A percentile compares a stretch with the other conserved stretches of the same genome.
These are phyloP conservation scores for Boletus sensibilis DNA, from an alignment of 768 basidiomycete species.

Conservation along the genomic window DNA sequence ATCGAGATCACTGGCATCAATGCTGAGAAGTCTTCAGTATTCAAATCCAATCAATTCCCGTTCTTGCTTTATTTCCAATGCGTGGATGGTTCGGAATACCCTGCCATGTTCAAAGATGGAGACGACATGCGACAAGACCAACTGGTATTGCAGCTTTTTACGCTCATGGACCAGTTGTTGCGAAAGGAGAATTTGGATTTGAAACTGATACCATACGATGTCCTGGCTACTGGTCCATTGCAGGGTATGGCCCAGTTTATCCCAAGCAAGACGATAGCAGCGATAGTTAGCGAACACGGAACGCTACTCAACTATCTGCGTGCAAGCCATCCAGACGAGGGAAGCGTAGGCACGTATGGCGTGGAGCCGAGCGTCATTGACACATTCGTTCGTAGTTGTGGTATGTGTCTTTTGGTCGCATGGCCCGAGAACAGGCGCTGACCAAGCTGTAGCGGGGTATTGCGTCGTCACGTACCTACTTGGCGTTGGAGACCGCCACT, in stretches of 20 bases:
- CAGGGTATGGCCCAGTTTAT: slow-evolving; percentile 98
- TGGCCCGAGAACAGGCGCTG: slow-evolving; percentile 5
- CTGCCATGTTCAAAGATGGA: slow-evolving; percentile 97
- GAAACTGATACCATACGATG: slow-evolving; percentile 87
- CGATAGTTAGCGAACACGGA: slow-evolving; percentile 90
- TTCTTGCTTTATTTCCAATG: slow-evolving; percentile 89
- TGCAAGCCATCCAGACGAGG: slow-evolving; percentile 87
- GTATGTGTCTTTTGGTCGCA: slow-evolving; percentile 47
- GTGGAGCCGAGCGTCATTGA: slow-evolving; percentile 95
- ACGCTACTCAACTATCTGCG: slow-evolving; percentile 86
- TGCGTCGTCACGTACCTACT: slow-evolving; percentile 96
- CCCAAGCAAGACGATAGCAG: slow-evolving; percentile 92
- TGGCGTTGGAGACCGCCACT: slow-evolving; percentile 95
- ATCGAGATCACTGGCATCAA: slow-evolving; percentile 83
- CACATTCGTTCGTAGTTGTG: slow-evolving; percentile 95
- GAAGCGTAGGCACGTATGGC: slow-evolving; percentile 90
- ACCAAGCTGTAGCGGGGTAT: slow-evolving; percentile 74
- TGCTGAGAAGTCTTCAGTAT: slow-evolving; percentile 90
- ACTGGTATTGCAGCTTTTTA: slow-evolving; percentile 96
- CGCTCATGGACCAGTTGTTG: slow-evolving; percentile 92
- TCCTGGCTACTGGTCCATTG: slow-evolving; percentile 84
- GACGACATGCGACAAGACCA: slow-evolving; percentile 99
- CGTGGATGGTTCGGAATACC: slow-evolving; percentile 80
- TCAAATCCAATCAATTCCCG: slow-evolving; percentile 96
- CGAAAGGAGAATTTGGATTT: slow-evolving; percentile 95